Conservation (phyloP, 148 eudicot species). For the Rhododendron mucronatum region DNA sequence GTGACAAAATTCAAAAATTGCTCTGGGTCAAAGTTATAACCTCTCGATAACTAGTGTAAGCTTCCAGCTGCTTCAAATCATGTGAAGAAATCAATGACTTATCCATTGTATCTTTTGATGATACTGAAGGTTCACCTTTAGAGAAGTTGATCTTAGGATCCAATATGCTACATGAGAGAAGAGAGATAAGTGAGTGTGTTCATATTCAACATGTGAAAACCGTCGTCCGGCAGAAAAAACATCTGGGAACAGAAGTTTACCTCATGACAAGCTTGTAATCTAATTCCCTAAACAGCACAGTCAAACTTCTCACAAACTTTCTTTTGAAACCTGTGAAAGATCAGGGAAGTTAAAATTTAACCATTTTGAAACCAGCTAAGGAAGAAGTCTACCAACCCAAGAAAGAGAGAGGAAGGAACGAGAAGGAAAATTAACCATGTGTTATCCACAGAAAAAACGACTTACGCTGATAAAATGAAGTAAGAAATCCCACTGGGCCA, state of each 20-base stretch:
- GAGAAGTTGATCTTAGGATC: slow-evolving; percentile 13
- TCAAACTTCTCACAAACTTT: background rate
- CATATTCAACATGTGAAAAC: background rate
- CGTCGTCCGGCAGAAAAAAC: background rate
- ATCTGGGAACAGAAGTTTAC: background rate
- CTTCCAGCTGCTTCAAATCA: slow-evolving; percentile 9
- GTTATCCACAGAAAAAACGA: background rate
- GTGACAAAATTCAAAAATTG: background rate
- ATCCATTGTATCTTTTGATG: background rate
- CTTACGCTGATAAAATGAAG: slow-evolving; percentile 14
- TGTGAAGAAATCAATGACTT: background rate
- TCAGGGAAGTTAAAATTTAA: background rate
- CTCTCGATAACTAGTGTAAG: slow-evolving; percentile 6
- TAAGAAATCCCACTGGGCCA: slow-evolving; percentile 8
- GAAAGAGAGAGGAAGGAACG: background rate
- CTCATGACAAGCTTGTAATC: slow-evolving; percentile 20
- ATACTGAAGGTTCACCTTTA: background rate
- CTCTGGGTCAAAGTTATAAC: background rate
- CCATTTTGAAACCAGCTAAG: background rate
- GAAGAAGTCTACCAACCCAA: background rate
- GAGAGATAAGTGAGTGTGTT: background rate
- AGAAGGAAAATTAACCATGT: background rate
- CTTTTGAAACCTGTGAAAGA: slow-evolving; percentile 6
- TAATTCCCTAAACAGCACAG: slow-evolving; percentile 3
- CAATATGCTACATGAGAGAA: slow-evolving; percentile 7